phyloP scores from a whole-genome alignment of 1,284 basidiomycete genomes.

The Rhodotorula glutinis region DNA sequence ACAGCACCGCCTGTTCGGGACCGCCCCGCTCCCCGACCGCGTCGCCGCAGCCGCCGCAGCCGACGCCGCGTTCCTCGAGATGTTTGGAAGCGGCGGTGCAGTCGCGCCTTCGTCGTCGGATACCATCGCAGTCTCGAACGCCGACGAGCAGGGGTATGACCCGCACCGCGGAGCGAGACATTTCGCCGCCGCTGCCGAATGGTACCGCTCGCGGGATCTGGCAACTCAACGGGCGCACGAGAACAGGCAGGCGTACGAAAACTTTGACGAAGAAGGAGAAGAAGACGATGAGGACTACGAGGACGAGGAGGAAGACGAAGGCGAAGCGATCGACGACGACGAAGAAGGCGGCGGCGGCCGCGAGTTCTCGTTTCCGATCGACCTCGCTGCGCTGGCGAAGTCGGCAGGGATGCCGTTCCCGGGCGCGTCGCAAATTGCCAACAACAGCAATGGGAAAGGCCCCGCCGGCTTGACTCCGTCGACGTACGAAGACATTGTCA shows the following conservation, averaged over 20 bases:
- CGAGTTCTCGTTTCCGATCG: constrained; percentile 6
- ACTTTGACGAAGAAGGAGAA: not conserved
- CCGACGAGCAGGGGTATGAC: no score
- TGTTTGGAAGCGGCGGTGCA: not conserved
- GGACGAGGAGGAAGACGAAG: not conserved
- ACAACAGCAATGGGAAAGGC: not conserved
- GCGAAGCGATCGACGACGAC: not conserved
- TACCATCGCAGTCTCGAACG: no score
- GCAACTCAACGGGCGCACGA: not conserved
- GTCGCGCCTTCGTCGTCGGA: no score
- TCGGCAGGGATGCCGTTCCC: not conserved
- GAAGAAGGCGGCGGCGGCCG: not conserved
- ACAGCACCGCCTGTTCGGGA: not conserved
- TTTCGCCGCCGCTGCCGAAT: not conserved
- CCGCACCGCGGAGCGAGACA: no score
- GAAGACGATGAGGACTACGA: not conserved
- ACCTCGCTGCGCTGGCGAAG: constrained; percentile 9
- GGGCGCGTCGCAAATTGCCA: not conserved
- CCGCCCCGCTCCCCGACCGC: not conserved
- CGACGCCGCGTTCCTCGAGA: constrained; percentile 1
- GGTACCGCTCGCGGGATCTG: not conserved
- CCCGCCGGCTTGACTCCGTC: not conserved
- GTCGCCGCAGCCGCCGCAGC: constrained; percentile 1
- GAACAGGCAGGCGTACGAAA: not conserved
- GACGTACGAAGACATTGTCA: constrained; percentile 2